Base-by-base conservation (phyloP, 2,329 filamentous ascomycete genomes). In the Botrytis tulipae region DNA sequence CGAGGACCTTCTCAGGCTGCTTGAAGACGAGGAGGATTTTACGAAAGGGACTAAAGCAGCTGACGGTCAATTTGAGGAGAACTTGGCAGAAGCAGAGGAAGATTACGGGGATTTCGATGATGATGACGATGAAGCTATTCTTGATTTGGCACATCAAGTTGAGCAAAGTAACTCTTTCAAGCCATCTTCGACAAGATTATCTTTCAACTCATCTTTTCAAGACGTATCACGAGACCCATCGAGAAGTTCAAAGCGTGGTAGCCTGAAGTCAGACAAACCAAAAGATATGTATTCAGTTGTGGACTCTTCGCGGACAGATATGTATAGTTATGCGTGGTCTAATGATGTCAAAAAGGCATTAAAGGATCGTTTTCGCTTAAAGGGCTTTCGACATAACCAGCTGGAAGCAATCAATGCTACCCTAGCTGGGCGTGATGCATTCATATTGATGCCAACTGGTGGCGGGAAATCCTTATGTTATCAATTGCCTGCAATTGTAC, bases 401-500 rank as follows among this genome's bases (percentile, higher is more conserved):
- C 86, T 98, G 2, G 93, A 98, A 82, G 95, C 96, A 22, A 98
- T 99, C 82, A 98, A 99, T 82, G 92, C 95, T 1, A 98, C 96
- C 0, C 85, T 99, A 63, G 86, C 85, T 44, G 96, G 95, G 4
- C 91, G 95, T 76, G 95, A 99, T 82, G 92, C 93, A 0, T 99
- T 99, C 81, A 92, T 99, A 25, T 86, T 99, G 57, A 99, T 99
- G 96, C 96, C 97, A 3, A 99, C 96, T 0, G 96, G 96, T 71
- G 96, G 96, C 74, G 96, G 96, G 60, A 99, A 99, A 81, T 98
- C 95, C 1, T 86, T 99, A 2, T 98, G 96, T 82, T 99, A 99
- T 81, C 97, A 99, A 82, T 84, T 99, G 20, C 97, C 96, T 22
- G 93, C 96, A 3, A 88, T 98, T 32, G 87, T 99, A 46, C 89